Percentiles rank a stretch among this genome's conserved stretches.
Evolutionary conservation across 768 basidiomycete species (phyloP).

Genomic region (Pholiota conissans): DNA sequence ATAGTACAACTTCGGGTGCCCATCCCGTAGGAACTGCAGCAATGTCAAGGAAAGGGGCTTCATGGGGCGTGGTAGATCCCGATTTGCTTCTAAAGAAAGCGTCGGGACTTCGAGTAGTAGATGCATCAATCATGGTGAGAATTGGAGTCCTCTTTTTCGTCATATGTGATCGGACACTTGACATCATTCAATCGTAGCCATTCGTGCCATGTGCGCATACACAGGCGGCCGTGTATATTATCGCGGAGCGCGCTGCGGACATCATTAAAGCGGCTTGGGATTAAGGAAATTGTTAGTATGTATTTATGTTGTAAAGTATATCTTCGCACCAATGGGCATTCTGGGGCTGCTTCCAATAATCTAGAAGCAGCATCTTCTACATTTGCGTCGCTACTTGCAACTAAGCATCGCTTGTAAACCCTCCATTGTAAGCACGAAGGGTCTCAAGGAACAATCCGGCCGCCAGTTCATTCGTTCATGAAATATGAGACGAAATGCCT

Average conservation of each 20-base stretch:
- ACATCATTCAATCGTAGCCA: slow-evolving; percentile 6
- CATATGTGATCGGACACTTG: not conserved
- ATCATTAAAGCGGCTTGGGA: slow-evolving; percentile 14
- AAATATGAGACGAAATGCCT: not conserved
- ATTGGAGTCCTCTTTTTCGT: not conserved
- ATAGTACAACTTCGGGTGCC: slow-evolving; percentile 12
- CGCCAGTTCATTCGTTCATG: not conserved
- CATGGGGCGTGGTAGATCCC: slow-evolving; percentile 32
- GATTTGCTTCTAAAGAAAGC: slow-evolving; percentile 30
- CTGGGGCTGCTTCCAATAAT: not conserved
- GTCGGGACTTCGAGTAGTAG: slow-evolving; percentile 32
- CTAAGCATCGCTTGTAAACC: not conserved
- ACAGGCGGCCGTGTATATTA: slow-evolving; percentile 16
- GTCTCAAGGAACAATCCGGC: not conserved
- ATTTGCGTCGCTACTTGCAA: too few species aligned
- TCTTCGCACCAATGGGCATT: not conserved
- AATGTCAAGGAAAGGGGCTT: slow-evolving; percentile 22
- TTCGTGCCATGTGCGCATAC: slow-evolving; percentile 19
- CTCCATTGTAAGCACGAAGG: not conserved
- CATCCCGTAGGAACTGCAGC: slow-evolving; percentile 31
- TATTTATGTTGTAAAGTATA: not conserved
- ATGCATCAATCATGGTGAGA: slow-evolving; percentile 33
- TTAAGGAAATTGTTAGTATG: not conserved
- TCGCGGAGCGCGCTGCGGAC: slow-evolving; percentile 18
- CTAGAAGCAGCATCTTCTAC: not conserved